phyloP scores from a whole-genome alignment of 805 yeast species.

The Starmera pachycereana region DNA sequence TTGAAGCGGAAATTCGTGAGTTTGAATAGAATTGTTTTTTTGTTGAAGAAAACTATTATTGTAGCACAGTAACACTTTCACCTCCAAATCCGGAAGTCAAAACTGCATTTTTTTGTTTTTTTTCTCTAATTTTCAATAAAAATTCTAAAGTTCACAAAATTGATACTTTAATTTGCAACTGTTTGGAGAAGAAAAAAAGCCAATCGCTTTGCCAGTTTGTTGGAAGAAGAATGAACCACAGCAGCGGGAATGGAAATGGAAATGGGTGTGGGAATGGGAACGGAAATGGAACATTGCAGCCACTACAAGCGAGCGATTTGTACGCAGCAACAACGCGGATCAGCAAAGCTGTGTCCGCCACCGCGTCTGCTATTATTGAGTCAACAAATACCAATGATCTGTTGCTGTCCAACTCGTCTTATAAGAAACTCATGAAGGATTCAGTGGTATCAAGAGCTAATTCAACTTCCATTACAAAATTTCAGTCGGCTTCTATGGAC shows the following conservation, averaged over 20 bases:
- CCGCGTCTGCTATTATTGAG: conserved; percentile 41
- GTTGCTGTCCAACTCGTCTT: conserved; percentile 27
- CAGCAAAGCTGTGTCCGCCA: conserved; percentile 41
- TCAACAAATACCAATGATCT: conserved; percentile 21
- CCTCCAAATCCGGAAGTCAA: not conserved
- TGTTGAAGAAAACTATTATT: too few species aligned
- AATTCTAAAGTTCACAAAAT: too few species aligned
- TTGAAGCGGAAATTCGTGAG: conserved; percentile 27
- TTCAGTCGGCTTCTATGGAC: conserved; percentile 8
- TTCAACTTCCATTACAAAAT: conserved; percentile 18
- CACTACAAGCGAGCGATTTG: conserved; percentile 6
- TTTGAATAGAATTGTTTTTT: conserved; percentile 1
- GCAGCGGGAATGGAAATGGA: too few species aligned
- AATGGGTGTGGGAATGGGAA: too few species aligned
- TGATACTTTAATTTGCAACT: too few species aligned
- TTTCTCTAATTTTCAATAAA: too few species aligned
- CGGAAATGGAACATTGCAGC: too few species aligned
- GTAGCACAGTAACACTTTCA: too few species aligned
- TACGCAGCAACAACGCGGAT: conserved; percentile 25
- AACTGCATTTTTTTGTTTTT: not conserved
- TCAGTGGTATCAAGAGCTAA: conserved; percentile 18
- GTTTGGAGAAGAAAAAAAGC: too few species aligned
- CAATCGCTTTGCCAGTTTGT: too few species aligned
- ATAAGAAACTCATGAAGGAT: conserved; percentile 36
- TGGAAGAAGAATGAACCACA: too few species aligned